Evolutionary conservation across 768 basidiomycete genomes (phyloP), one percentile per base, ranked within the genome.

Genomic region (Mycena alexandri): DNA sequence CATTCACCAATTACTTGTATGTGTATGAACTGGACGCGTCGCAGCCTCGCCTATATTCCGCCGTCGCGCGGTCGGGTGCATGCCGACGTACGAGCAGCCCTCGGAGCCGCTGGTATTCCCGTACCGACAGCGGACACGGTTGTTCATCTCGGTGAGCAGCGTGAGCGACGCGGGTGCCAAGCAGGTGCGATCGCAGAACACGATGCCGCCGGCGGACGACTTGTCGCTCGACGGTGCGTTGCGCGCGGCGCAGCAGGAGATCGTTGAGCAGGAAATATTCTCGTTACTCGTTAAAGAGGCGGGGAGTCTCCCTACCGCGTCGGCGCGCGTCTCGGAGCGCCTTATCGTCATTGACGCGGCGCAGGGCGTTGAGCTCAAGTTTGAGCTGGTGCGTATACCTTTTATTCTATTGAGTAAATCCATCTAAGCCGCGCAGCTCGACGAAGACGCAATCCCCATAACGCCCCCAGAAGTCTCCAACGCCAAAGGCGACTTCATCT

Each of bases 241-340:
- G 41, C 81, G 78, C 64, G 77, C 77, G 25, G 90, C 90, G 1
- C 93, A 94, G 73, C 83, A 82, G 58, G 94, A 94, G 75, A 82
- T 90, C 16, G 84, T 94, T 7, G 92, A 95, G 62, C 90, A 92
- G 73, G 94, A 95, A 73, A 90, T 95, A 43, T 95, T 94, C 69
- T 81, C 89, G 4, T 73, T 88, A 22, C 81, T 95, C 22, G 91
- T 94, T 44, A 85, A 81, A 73, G 94, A 95, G 78, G 91, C 93
- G n/a, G 89, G 90, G 61, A 86, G 76, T 65, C 81, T 95, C 12
- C 90, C 93, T 16, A 92, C 91, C 0, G 91, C 91, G 5, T 89
- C 91, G 36, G 91, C 91, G 13, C 86, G 88, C 25, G 93, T 95
- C 7, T 90, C 93, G 3, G 94, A 95, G 74, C 85, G 91, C 41